These are phyloP conservation scores for Cytospora piceicola DNA, from an alignment of 2,329 filamentous ascomycete species.

Conservation along the genomic window DNA sequence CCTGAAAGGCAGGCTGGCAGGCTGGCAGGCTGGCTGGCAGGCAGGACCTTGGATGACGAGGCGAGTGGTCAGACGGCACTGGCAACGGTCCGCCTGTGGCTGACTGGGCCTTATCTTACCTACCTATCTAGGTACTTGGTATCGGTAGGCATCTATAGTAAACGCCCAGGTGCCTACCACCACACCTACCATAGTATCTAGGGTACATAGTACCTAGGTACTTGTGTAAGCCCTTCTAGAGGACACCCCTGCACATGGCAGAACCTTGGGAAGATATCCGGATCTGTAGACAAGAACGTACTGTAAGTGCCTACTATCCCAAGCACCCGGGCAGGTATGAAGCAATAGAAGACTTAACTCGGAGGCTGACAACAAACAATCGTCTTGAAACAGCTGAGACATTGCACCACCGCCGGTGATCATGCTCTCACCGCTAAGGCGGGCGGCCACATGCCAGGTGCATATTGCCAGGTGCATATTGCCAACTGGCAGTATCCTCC, in stretches of 20 bases:
- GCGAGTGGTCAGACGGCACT: conserved; percentile 1
- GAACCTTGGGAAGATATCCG: no score
- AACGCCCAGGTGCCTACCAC: no score
- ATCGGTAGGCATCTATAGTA: no score
- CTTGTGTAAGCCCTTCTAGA: not conserved
- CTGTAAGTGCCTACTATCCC: no score
- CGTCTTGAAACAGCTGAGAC: not conserved
- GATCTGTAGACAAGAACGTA: no score
- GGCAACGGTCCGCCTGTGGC: not conserved
- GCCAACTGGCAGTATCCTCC: not conserved
- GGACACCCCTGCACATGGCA: not conserved
- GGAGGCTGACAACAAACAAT: not conserved
- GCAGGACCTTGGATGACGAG: conserved; percentile 22
- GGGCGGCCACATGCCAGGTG: not conserved
- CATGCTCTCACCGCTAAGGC: not conserved
- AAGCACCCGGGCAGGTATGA: not conserved
- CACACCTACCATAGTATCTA: no score
- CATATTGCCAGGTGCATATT: not conserved
- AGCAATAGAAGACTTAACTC: no score
- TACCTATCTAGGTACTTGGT: not conserved
- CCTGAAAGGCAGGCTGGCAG: conserved; percentile 12
- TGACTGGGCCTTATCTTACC: not conserved
- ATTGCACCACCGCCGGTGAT: not conserved
- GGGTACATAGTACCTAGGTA: not conserved
- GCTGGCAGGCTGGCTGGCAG: no score